These are phyloP conservation scores for Diaporthe caulivora DNA, from an alignment of 2,329 filamentous ascomycete species.

Conservation along the genomic window DNA sequence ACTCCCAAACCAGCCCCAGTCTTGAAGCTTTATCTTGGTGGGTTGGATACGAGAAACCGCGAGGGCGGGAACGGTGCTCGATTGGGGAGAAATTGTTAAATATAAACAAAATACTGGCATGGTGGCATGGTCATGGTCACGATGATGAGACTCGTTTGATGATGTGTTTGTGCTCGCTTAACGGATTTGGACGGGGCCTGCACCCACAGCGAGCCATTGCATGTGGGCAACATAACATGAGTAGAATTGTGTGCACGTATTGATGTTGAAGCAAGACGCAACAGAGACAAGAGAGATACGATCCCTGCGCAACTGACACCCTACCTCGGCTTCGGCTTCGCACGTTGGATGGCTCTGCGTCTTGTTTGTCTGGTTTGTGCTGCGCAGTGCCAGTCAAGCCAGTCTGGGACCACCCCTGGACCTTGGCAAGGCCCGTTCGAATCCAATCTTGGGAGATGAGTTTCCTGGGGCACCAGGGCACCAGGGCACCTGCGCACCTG, in stretches of 20 bases:
- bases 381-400: too few relatives aligned
- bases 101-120: conserved; percentile 25
- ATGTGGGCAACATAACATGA: too few relatives aligned
- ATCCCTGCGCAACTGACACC: conserved; percentile 22
- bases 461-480: conserved; percentile 31
- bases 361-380: conserved; percentile 9
- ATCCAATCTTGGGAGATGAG: conserved; percentile 21
- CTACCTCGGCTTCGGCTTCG: conserved; percentile 31
- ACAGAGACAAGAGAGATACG: not conserved
- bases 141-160: conserved; percentile 29
- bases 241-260: not conserved
- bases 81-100: conserved; percentile 19
- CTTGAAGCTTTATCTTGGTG: not conserved
- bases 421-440: conserved; percentile 12
- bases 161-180: conserved; percentile 25
- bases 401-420: not conserved
- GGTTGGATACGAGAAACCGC: not conserved
- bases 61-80: not conserved
- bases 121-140: conserved; percentile 13
- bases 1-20: not conserved
- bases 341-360: not conserved
- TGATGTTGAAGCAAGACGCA: not conserved
- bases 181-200: not conserved
- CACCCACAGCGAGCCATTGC: not conserved
- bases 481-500: too few relatives aligned